phyloP scores from a whole-genome alignment of 768 basidiomycete species.

The Paxillus ammoniavirescens region DNA sequence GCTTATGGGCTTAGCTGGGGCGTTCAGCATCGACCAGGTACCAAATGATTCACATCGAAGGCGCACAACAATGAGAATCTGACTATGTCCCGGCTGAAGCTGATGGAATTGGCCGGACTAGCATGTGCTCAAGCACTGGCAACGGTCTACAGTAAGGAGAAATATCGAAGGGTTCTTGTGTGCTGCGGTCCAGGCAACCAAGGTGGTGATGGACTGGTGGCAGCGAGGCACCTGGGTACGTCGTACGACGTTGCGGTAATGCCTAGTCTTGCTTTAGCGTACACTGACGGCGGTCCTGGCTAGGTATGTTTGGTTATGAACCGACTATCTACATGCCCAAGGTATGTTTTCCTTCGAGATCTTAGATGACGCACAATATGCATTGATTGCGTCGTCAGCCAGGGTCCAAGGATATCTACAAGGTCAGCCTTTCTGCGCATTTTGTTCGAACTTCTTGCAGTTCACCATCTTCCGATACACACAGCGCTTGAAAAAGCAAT shows the following conservation, averaged over 20 bases:
- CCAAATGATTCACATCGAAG: conserved; percentile 2
- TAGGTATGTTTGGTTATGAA: conserved; percentile 90
- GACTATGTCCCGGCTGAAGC: conserved; percentile 39
- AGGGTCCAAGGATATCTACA: conserved; percentile 90
- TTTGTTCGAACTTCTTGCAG: not conserved
- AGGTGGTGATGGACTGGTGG: conserved; percentile 95
- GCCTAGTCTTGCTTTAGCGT: not conserved
- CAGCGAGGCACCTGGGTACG: conserved; percentile 89
- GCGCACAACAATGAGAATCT: not conserved
- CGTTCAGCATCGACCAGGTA: conserved; percentile 94
- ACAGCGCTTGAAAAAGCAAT: conserved; percentile 82
- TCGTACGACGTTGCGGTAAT: not conserved
- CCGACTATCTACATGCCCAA: conserved; percentile 95
- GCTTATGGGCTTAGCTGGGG: conserved; percentile 84
- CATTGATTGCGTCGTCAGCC: conserved; percentile 46
- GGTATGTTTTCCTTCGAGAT: conserved; percentile 36
- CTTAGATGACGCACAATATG: not conserved
- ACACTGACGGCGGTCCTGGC: conserved; percentile 1
- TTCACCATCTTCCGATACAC: not conserved
- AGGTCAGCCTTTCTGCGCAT: conserved; percentile 40
- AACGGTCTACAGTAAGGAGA: conserved; percentile 67
- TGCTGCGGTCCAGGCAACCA: conserved; percentile 98
- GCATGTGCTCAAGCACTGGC: conserved; percentile 89
- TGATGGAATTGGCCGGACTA: conserved; percentile 96
- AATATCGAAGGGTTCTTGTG: conserved; percentile 79